Evolutionary conservation across 1,284 basidiomycete genomes (phyloP).

Genomic region (Sporisorium reilianum): DNA sequence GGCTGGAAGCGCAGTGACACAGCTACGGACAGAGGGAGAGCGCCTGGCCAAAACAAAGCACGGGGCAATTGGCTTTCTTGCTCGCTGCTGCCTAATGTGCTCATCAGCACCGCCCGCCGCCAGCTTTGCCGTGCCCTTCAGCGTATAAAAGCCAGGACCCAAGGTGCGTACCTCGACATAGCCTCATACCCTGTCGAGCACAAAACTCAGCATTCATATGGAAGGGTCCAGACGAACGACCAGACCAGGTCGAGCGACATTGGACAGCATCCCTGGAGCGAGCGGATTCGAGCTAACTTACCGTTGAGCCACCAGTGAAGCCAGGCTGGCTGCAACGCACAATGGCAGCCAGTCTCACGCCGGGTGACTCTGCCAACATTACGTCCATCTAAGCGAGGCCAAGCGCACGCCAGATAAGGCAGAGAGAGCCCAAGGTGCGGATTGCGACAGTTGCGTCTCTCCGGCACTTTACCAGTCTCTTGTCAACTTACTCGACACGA

Average conservation of each 20-base stretch:
- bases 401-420: conserved; percentile 40
- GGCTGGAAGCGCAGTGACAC: background rate
- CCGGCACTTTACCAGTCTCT: conserved; percentile 8
- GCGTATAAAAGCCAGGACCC: background rate
- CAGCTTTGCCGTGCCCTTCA: background rate
- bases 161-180: no score
- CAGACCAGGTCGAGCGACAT: background rate
- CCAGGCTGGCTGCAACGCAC: background rate
- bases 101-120: no score
- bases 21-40: conserved; percentile 4
- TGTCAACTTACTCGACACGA: conserved; percentile 17
- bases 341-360: conserved; percentile 1
- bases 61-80: conserved; percentile 9
- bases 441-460: background rate
- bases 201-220: no score
- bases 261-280: conserved; percentile 32
- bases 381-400: conserved; percentile 27
- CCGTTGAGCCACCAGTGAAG: no score
- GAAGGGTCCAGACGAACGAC: background rate
- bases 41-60: conserved; percentile 11
- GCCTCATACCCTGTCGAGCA: no score
- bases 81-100: background rate
- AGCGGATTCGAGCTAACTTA: no score
- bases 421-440: background rate
- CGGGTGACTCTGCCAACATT: conserved; percentile 7